A percentile compares a stretch with the other conserved stretches of the same genome.
Conservation (phyloP, 495 filamentous ascomycete genomes). For the Cercophora newfieldiana region DNA sequence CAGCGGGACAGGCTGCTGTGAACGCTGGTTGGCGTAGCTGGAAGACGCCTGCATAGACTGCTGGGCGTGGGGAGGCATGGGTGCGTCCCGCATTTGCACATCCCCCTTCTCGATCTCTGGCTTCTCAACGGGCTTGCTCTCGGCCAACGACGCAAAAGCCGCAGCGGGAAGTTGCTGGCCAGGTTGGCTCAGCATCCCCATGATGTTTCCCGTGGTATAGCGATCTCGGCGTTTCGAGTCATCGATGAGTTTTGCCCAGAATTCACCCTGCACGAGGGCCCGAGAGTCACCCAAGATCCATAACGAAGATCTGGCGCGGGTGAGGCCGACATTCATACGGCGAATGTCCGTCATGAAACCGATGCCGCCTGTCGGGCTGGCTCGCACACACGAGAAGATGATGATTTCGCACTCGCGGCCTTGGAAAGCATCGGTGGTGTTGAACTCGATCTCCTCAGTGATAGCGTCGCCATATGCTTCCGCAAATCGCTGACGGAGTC, state of each 20-base stretch:
- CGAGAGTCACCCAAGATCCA: constrained; percentile 93
- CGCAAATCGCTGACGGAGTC: constrained; percentile 72
- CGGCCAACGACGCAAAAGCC: constrained; percentile 18
- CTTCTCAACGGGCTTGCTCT: not conserved
- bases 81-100: constrained; percentile 32
- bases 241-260: constrained; percentile 80
- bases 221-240: constrained; percentile 71
- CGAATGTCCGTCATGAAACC: constrained; percentile 97
- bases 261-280: constrained; percentile 80
- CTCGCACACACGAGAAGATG: constrained; percentile 97
- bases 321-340: constrained; percentile 99
- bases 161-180: constrained; percentile 23
- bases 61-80: not conserved
- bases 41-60: not conserved
- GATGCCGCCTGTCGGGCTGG: constrained; percentile 82
- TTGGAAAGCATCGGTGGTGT: constrained; percentile 97
- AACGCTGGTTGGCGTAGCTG: not conserved
- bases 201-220: constrained; percentile 72
- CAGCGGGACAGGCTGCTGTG: not conserved
- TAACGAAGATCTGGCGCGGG: constrained; percentile 89
- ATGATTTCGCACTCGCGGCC: constrained; percentile 96
- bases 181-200: constrained; percentile 44
- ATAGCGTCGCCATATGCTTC: constrained; percentile 72
- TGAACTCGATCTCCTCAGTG: constrained; percentile 83
- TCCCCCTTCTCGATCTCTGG: constrained; percentile 12